Evolutionary conservation across 2,329 filamentous ascomycete species (phyloP), one percentile per base, ranked within the genome.

Genomic region (Gremmenia infestans): DNA sequence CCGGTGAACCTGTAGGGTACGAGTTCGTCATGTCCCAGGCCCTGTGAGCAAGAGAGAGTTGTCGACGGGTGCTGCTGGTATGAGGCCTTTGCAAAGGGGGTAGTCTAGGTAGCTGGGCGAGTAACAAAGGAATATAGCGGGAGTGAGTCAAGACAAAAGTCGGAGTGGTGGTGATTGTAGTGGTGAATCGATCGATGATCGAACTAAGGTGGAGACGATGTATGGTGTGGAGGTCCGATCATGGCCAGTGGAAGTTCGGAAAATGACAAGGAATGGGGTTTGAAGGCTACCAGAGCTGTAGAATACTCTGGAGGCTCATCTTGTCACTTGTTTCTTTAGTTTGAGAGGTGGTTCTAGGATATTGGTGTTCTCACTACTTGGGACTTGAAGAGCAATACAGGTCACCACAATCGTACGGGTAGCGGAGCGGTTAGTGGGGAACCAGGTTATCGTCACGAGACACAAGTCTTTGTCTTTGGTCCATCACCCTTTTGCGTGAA

Each of bases 1-100:
- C 66, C 53, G 66, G 62, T 52, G 67, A 68, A 54, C 65, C 66
- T 54, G 63, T 60, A 63, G 65, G 61, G 55, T 67, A 69, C 49
- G 67, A 54, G 52, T 67, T 67, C 50, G 64, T 61, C 67, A 69
- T 62, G 28, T 58, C 53, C 50, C 48, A 35, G 47, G 43, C 42
- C 45, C 15, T 3, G 19, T 25, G 45, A n/a, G 43, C 35, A 35
- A 48, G 39, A 48, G 48, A 6, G n/a, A 48, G 17, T 42, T 22
- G 36, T 51, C 15, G 42, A 50, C 39, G 40, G 37, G 35, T 56
- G 46, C 4, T 28, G 25, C 32, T 48, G 28, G 25, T 45, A 22
- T 45, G 42, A 45, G 42, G 19, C 17, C 22, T 19, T 45, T 14
- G 19, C n/a, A 11, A 22, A 23, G 19, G 42, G 12, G 22, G 5